phyloP scores from a whole-genome alignment of 108 stramenopile genomes.

The Seminavis robusta region DNA sequence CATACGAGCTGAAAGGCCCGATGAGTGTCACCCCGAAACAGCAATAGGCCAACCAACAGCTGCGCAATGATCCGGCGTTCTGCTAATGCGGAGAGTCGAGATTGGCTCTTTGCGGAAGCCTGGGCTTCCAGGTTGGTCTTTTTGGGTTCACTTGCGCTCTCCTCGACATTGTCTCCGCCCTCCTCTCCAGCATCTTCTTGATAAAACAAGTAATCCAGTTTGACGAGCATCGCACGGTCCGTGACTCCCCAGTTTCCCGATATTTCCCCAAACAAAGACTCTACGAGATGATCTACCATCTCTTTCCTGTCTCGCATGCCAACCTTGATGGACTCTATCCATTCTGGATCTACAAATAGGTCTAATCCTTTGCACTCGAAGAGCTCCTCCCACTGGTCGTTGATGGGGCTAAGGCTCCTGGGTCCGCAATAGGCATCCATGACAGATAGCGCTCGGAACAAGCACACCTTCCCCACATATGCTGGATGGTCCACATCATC shows the following conservation, averaged over 20 bases:
- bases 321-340: background rate
- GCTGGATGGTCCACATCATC: conserved; percentile 33
- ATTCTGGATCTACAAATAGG: background rate
- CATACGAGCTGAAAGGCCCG: conserved; percentile 41
- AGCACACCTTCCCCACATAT: conserved; percentile 17
- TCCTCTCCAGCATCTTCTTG: background rate
- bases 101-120: conserved; percentile 3
- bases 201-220: background rate
- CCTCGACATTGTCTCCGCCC: conserved; percentile 5
- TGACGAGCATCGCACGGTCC: conserved; percentile 2
- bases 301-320: background rate
- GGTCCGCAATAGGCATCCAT: conserved; percentile 49
- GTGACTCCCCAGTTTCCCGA: background rate
- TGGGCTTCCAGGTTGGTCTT: background rate
- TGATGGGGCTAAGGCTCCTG: too few species aligned
- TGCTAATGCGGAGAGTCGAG: conserved; percentile 46
- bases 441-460: conserved; percentile 31
- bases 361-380: conserved; percentile 29
- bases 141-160: background rate
- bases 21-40: conserved; percentile 28
- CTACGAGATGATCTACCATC: conserved; percentile 1
- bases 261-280: conserved; percentile 16
- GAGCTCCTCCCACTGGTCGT: conserved; percentile 24
- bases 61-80: conserved; percentile 55
- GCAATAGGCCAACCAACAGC: conserved; percentile 38